Base-by-base conservation (phyloP, 2,329 filamentous ascomycete species). In the Lizonia empirigonia region DNA sequence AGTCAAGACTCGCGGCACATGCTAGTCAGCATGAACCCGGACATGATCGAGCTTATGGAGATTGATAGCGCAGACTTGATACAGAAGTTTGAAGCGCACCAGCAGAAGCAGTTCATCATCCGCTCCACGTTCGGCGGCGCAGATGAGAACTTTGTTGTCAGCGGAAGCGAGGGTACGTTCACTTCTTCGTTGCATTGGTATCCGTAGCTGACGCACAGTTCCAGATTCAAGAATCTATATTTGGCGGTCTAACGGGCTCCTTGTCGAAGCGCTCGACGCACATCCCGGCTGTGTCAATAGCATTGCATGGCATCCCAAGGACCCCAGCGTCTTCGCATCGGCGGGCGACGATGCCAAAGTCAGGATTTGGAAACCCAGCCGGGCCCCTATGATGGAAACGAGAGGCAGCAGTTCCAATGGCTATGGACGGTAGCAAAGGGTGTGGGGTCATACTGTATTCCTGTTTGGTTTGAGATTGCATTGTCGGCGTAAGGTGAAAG, bases 81-180 rank as follows among this genome's bases (percentile, higher is more conserved):
- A 4, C 86, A 88, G 60, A 85, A 81, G 60, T 97, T 89, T 68
- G 78, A 84, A 13, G 92, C 91, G 0, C 88, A 92, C 55, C 83
- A 81, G 34, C 90, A 91, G 56, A 87, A 85, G 45, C 78, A 87
- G 2, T 96, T 80, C 67, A 82, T 97, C 47, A 95, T 99, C 52
- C 83, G 93, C 41, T 89, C 87, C 64, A 78, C 81, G 0, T 94
- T 97, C 74, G 94, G 94, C 15, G 94, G 94, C 24, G 92, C 93
- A 1, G 87, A 90, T 51, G 91, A 97, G 75, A 92, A 88, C 69
- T 97, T 97, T 71, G 88, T 97, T 8, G 80, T 95, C 22, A 93
- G 90, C 65, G 94, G 94, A 9, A 96, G 91, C 65, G 91, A 97
- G 82, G 89, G 90, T 91, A 77, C 65, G 78, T 59, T 16, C 8